Base-by-base conservation (phyloP, 257 asterid species). In the Coffea eugenioides region DNA sequence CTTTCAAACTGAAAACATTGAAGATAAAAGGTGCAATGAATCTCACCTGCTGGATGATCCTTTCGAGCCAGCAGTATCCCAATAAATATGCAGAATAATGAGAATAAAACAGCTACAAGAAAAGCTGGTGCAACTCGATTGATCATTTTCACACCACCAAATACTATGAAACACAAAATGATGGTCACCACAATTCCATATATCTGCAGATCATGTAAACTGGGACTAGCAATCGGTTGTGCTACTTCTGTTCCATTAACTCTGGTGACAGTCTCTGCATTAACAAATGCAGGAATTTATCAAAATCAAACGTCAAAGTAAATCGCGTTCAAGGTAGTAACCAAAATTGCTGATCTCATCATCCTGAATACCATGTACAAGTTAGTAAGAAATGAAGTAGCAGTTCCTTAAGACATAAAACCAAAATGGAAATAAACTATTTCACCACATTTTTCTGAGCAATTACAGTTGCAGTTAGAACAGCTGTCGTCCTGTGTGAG, bases 71-170 rank as follows among this genome's bases (percentile, higher is more conserved):
- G 76, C 85, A 95, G 86, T 79, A 93, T 84, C 84, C 99, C 99
- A 71, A 90, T 81, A 83, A 92, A 95, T 86, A 95, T 95, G 90
- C 97, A 93, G 88, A 90, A 81, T 80, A 95, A 79, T 10, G 99
- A 95, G 87, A 95, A 85, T 77, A 95, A 67, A 75, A 95, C 99
- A 39, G 99, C 97, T 70, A 93, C 76, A 77, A 95, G 97, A 88
- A 95, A 95, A 49, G 99, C 98, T 34, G 99, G 99, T 71, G 99
- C 99, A 75, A 95, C 99, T 56, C 99, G 87, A 90, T 95, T 95
- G 87, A 95, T 95, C 82, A 93, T 92, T 89, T 93, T 95, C 77
- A 95, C 99, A 74, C 99, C 99, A 80, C 99, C 99, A 84, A 95
- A 95, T 77, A 95, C 99, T 43, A 95, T 92, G 90, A 95, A 93